Evolutionary conservation across 2,329 filamentous ascomycete genomes (phyloP).

Genomic region (Xylariaceae sp.): DNA sequence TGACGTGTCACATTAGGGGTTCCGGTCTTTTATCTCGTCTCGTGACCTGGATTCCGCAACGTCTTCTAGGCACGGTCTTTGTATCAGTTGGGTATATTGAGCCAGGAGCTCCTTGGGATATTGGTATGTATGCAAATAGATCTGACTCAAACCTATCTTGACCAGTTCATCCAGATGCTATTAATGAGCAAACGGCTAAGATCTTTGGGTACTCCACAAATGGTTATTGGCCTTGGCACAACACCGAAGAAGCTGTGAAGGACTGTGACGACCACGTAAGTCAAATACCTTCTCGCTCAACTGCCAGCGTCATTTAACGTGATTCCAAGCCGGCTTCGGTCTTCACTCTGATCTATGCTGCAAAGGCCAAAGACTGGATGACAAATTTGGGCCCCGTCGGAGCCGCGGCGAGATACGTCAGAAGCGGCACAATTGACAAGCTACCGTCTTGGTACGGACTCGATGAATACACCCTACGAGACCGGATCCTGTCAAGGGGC

Average conservation of each 20-base stretch:
- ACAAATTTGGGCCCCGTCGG: constrained; percentile 6
- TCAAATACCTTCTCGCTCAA: not conserved
- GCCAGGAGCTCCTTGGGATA: constrained; percentile 8
- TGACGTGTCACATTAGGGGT: constrained; percentile 2
- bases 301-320: not conserved
- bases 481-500: constrained; percentile 6
- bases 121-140: constrained; percentile 2
- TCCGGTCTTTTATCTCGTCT: constrained; percentile 11
- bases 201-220: constrained; percentile 9
- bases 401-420: constrained; percentile 3
- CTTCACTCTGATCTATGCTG: constrained; percentile 10
- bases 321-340: constrained; percentile 7
- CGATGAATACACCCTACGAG: constrained; percentile 6
- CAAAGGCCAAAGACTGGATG: constrained; percentile 9
- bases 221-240: constrained; percentile 14
- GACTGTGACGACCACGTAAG: constrained; percentile 12
- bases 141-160: not conserved
- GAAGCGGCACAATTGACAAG: not conserved
- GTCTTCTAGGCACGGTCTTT: constrained; percentile 7
- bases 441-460: constrained; percentile 10
- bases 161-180: constrained; percentile 1
- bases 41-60: constrained; percentile 6
- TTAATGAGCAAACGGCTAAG: not conserved
- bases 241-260: constrained; percentile 8
- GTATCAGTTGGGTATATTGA: constrained; percentile 11